phyloP scores from a whole-genome alignment of 768 basidiomycete genomes.

The Galerina sulciceps region DNA sequence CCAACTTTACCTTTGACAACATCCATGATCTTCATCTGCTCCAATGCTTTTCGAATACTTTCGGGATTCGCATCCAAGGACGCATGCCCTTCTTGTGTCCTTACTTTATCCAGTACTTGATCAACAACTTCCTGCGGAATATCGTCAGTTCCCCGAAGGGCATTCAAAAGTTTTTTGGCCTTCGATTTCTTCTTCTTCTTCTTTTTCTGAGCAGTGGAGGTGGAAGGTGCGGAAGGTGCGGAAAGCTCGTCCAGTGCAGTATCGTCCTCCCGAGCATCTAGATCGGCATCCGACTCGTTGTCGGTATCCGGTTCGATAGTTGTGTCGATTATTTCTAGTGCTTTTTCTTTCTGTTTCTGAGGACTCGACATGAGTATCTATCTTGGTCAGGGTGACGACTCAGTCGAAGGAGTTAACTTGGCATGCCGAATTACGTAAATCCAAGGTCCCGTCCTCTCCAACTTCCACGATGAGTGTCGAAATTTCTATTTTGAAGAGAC shows the following conservation, averaged over 20 bases:
- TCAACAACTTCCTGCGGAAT: conserved; percentile 69
- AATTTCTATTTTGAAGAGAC: conserved; percentile 77
- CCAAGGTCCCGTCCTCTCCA: neutral
- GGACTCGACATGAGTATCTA: conserved; percentile 33
- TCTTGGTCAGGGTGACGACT: neutral
- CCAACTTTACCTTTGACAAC: conserved; percentile 83
- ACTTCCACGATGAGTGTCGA: conserved; percentile 30
- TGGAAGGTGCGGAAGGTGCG: conserved; percentile 46
- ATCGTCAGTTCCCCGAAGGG: conserved; percentile 51
- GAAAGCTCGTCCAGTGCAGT: conserved; percentile 30
- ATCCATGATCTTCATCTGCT: conserved; percentile 85
- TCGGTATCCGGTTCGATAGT: conserved; percentile 24
- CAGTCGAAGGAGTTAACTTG: neutral
- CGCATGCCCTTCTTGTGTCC: conserved; percentile 54
- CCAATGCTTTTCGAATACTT: conserved; percentile 68
- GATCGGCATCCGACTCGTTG: conserved; percentile 19
- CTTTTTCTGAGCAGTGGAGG: conserved; percentile 56
- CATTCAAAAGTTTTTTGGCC: conserved; percentile 53
- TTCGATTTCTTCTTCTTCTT: conserved; percentile 92
- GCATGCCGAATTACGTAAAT: neutral
- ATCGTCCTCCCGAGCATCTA: conserved; percentile 29
- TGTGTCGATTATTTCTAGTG: conserved; percentile 44
- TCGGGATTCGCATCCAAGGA: conserved; percentile 58
- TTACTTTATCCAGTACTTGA: conserved; percentile 67
- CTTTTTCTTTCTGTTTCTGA: conserved; percentile 45